A percentile compares a stretch with the other conserved stretches of the same genome.
Conservation (phyloP, 768 basidiomycete species). For the Podaxis sp. region DNA sequence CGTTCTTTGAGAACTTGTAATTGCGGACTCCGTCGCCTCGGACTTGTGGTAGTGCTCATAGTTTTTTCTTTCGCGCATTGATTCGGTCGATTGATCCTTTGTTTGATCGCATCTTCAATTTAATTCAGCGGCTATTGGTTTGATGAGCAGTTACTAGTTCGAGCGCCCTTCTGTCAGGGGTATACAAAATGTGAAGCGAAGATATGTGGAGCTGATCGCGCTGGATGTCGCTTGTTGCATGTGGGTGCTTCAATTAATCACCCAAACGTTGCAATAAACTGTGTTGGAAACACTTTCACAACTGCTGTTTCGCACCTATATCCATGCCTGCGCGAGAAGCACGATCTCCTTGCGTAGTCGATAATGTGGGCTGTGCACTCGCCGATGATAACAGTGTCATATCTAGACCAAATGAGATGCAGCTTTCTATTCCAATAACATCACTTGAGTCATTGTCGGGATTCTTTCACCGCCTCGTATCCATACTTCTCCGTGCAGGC, state of each 20-base stretch:
- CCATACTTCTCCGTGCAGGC: background rate
- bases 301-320: slow-evolving; percentile 3
- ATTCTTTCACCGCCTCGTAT: slow-evolving; percentile 4
- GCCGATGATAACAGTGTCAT: background rate
- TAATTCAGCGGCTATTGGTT: background rate
- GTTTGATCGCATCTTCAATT: background rate
- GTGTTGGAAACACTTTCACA: background rate
- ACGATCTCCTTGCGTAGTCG: background rate
- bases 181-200: background rate
- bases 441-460: background rate
- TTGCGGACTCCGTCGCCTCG: background rate
- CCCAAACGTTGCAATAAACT: background rate
- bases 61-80: background rate
- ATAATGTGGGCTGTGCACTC: background rate
- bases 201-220: background rate
- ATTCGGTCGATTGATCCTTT: too few species aligned
- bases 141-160: background rate
- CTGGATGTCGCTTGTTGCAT: background rate
- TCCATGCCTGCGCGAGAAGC: background rate
- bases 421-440: background rate
- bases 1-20: slow-evolving; percentile 75
- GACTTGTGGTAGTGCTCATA: background rate
- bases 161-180: background rate
- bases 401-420: background rate
- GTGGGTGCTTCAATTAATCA: background rate